Evolutionary conservation across 2,329 filamentous ascomycete species (phyloP).

Genomic region (Geosmithia putterillii): DNA sequence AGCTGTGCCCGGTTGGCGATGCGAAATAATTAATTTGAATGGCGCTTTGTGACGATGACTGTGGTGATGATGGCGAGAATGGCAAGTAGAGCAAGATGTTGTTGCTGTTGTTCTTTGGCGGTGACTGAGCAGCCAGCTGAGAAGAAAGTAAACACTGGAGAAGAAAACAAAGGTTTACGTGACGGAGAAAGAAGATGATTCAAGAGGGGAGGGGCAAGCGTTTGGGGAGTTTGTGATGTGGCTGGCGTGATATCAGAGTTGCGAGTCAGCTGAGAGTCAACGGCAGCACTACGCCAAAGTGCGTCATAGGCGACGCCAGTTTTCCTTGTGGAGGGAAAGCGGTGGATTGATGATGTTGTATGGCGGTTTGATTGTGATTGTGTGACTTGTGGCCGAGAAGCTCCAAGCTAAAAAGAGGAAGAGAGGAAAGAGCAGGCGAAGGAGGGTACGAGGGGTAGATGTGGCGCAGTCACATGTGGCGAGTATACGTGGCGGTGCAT

Average conservation of each 20-base stretch:
- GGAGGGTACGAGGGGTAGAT: neutral
- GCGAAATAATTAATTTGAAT: neutral
- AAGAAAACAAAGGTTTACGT: neutral
- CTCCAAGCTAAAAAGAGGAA: neutral
- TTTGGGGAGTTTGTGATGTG: too few relatives aligned
- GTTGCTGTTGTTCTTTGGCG: neutral
- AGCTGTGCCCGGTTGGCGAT: neutral
- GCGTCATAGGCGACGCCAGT: neutral
- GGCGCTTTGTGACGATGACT: neutral
- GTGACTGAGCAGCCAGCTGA: neutral
- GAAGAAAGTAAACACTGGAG: neutral
- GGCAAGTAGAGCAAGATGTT: too few relatives aligned
- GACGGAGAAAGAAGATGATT: neutral
- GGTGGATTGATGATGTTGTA: neutral
- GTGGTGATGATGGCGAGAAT: neutral
- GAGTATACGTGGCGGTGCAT: too few relatives aligned
- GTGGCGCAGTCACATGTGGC: neutral
- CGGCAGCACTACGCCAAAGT: neutral
- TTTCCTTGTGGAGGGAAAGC: neutral
- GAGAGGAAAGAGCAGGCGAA: neutral
- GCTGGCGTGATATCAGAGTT: neutral
- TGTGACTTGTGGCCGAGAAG: neutral
- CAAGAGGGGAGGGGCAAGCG: neutral
- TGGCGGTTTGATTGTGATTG: too few relatives aligned
- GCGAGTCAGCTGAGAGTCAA: neutral